phyloP scores from a whole-genome alignment of 108 stramenopile genomes.

The Parietichytrium sp. region DNA sequence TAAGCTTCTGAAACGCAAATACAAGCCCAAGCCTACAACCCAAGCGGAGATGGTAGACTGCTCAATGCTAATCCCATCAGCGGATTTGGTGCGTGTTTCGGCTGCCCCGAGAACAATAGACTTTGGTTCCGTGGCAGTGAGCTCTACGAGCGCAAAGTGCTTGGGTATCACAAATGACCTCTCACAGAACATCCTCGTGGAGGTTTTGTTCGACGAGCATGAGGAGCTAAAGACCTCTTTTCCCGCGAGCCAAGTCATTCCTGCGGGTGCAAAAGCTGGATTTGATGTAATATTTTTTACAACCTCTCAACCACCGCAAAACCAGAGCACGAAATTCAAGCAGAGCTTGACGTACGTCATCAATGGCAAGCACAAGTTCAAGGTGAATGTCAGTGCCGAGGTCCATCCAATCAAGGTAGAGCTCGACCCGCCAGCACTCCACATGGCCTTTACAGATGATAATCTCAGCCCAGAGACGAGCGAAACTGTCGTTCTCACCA shows the following conservation, averaged over 20 bases:
- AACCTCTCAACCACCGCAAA: neutral
- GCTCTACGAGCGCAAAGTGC: slow-evolving; percentile 43
- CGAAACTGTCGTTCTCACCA: slow-evolving; percentile 40
- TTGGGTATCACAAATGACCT: slow-evolving; percentile 53
- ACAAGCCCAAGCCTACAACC: slow-evolving; percentile 56
- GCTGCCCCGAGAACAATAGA: slow-evolving; percentile 45
- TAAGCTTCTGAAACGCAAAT: slow-evolving; percentile 58
- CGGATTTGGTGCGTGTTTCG: slow-evolving; percentile 17
- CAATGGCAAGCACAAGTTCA: slow-evolving; percentile 52
- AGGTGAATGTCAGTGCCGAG: slow-evolving; percentile 44
- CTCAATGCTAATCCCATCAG: slow-evolving; percentile 41
- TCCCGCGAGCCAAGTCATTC: slow-evolving; percentile 49
- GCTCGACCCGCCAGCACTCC: slow-evolving; percentile 4
- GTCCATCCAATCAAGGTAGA: slow-evolving; percentile 50
- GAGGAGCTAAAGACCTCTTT: slow-evolving; percentile 43
- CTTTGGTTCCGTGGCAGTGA: slow-evolving; percentile 50
- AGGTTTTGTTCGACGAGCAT: neutral
- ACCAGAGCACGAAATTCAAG: slow-evolving; percentile 1
- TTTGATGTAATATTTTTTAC: slow-evolving; percentile 52
- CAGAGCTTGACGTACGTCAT: slow-evolving; percentile 43
- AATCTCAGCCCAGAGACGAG: slow-evolving; percentile 32
- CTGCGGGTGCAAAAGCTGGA: slow-evolving; percentile 44
- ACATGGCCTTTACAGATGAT: slow-evolving; percentile 41
- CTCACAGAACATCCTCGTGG: slow-evolving; percentile 45
- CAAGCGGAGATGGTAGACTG: slow-evolving; percentile 65